Conservation (phyloP, 139 green algal species). For the Auxenochlorella pyrenoidosa region DNA sequence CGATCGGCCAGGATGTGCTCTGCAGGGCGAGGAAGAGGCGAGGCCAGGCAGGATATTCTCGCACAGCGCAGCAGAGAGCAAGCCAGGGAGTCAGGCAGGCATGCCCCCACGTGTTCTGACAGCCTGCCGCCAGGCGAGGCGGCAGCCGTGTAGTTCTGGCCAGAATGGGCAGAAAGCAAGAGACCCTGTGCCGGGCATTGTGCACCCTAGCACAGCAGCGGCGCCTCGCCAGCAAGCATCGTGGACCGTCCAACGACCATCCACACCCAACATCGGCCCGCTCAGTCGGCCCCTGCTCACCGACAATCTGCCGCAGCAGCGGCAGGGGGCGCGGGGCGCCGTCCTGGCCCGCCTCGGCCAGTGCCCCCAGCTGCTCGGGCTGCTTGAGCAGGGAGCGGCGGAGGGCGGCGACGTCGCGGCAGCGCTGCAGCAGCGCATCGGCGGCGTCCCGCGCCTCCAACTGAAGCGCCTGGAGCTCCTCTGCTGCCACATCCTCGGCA, state of each 20-base stretch:
- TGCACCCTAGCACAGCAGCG: not conserved
- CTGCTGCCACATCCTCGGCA: not conserved
- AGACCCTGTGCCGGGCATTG: too few relatives aligned
- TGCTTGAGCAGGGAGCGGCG: not conserved
- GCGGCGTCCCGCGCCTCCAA: slow-evolving; percentile 25
- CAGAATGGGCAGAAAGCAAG: too few relatives aligned
- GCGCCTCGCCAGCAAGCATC: not conserved
- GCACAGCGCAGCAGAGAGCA: too few relatives aligned
- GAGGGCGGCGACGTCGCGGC: slow-evolving; percentile 9
- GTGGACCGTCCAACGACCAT: not conserved
- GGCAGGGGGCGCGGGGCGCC: not conserved
- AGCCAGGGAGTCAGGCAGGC: too few relatives aligned
- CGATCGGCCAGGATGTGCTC: slow-evolving; percentile 16
- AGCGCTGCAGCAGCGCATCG: not conserved
- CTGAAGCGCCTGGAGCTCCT: not conserved
- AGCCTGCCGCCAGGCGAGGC: not conserved
- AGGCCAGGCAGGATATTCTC: too few relatives aligned
- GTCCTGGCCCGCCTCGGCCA: slow-evolving; percentile 28
- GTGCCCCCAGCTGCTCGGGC: not conserved
- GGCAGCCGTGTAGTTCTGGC: not conserved
- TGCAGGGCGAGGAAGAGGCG: slow-evolving; percentile 54
- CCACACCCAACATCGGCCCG: too few relatives aligned
- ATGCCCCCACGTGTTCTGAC: not conserved
- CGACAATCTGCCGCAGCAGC: slow-evolving; percentile 1
- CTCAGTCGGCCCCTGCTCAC: not conserved